Conservation (phyloP, 2,329 filamentous ascomycete genomes). For the Aureobasidium musti region DNA sequence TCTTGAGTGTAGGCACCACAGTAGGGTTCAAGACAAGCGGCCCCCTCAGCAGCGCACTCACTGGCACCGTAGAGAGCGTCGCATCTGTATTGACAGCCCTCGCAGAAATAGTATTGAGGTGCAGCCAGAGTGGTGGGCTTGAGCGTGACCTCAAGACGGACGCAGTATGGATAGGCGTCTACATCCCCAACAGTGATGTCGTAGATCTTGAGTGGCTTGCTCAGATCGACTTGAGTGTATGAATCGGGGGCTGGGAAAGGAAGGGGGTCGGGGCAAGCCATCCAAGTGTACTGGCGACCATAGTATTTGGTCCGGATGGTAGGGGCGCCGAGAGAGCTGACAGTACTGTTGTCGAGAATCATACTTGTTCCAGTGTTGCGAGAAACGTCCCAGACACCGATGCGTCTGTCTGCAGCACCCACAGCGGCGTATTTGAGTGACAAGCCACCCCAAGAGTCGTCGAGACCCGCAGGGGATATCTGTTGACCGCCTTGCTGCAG, state of each 20-base stretch:
- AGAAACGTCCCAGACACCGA: slow-evolving; percentile 3
- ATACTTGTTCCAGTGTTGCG: not conserved
- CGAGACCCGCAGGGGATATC: not conserved
- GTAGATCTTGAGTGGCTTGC: not conserved
- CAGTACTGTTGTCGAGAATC: slow-evolving; percentile 13
- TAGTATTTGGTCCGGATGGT: not conserved
- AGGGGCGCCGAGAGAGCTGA: not conserved
- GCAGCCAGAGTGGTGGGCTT: slow-evolving; percentile 7
- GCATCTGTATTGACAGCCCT: slow-evolving; percentile 9
- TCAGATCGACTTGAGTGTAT: not conserved
- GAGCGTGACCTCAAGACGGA: slow-evolving; percentile 11
- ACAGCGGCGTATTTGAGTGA: slow-evolving; percentile 6
- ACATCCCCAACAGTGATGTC: not conserved
- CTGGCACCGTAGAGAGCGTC: slow-evolving; percentile 11
- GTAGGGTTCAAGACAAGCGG: slow-evolving; percentile 11
- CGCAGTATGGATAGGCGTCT: not conserved
- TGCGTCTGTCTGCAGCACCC: not conserved
- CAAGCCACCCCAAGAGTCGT: not conserved
- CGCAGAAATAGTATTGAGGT: slow-evolving; percentile 15
- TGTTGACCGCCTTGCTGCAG: slow-evolving; percentile 1
- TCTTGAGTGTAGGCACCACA: not conserved
- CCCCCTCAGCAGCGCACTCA: not conserved
- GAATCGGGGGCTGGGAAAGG: not conserved
- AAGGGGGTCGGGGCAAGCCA: slow-evolving; percentile 2
- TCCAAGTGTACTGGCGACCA: not conserved